Evolutionary conservation across 306 rosid species (phyloP).

Genomic region (Bauhinia variegata): DNA sequence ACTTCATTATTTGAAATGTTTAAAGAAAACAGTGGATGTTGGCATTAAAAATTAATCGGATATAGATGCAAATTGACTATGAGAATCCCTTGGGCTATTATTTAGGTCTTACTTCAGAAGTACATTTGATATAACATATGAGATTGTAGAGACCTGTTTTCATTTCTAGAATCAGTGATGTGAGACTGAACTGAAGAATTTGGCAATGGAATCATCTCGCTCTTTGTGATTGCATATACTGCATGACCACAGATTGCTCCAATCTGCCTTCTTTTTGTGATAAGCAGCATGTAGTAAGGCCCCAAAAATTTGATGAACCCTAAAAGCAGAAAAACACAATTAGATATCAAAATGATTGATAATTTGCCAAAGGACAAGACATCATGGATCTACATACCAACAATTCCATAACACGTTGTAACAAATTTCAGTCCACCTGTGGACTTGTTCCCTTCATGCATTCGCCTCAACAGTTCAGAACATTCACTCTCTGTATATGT

Average conservation of each 20-base stretch:
- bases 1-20: conserved; percentile 14
- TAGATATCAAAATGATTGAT: conserved; percentile 24
- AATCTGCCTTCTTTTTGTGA: conserved; percentile 90
- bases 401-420: conserved; percentile 90
- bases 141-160: conserved; percentile 86
- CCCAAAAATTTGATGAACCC: conserved; percentile 93
- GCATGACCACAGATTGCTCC: conserved; percentile 88
- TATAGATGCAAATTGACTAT: no score
- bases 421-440: conserved; percentile 91
- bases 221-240: conserved; percentile 81
- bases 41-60: no score
- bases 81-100: no score
- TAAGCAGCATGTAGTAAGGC: conserved; percentile 93
- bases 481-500: conserved; percentile 82
- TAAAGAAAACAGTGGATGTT: neutral
- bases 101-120: conserved; percentile 47
- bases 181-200: conserved; percentile 71
- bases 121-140: conserved; percentile 53
- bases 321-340: conserved; percentile 43
- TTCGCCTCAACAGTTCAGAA: conserved; percentile 81
- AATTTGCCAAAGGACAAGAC: conserved; percentile 26
- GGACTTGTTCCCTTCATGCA: conserved; percentile 88
- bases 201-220: conserved; percentile 88
- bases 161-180: conserved; percentile 67
- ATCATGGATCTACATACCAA: conserved; percentile 60